A percentile compares a stretch with the other conserved stretches of the same genome.
Conservation (phyloP, 257 asterid genomes). For the Gentiana macrophylla region DNA sequence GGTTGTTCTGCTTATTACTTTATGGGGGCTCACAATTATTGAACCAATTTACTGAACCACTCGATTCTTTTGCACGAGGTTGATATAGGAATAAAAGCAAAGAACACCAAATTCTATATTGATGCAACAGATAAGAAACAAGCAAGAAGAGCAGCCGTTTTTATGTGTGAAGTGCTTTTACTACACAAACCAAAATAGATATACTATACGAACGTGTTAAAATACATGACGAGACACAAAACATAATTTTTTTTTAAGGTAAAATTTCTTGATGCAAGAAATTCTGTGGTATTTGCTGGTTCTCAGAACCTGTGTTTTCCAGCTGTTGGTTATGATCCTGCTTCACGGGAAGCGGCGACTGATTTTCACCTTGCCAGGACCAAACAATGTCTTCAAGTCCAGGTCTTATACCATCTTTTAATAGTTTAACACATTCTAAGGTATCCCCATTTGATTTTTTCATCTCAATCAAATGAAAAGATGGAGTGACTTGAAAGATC, state of each 20-base stretch:
- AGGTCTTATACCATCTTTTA: constrained; percentile 57
- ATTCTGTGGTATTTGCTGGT: constrained; percentile 12
- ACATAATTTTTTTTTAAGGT: constrained; percentile 21
- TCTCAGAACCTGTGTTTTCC: constrained; percentile 3
- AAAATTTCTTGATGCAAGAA: constrained; percentile 30
- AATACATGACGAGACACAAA: no score
- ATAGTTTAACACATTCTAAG: constrained; percentile 45
- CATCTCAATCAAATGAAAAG: constrained; percentile 66
- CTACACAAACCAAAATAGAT: neutral
- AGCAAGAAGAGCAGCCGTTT: neutral
- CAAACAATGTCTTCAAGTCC: constrained; percentile 77
- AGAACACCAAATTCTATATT: neutral
- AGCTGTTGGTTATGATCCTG: constrained; percentile 13
- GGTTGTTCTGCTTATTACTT: neutral
- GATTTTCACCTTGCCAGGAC: constrained; percentile 58
- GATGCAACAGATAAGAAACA: neutral
- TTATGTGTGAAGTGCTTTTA: neutral
- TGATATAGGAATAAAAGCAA: neutral
- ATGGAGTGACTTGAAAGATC: constrained; percentile 60
- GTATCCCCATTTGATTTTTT: constrained; percentile 74
- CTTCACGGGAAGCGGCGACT: constrained; percentile 10
- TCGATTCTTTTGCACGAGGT: neutral
- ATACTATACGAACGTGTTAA: no score
- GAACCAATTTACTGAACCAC: neutral
- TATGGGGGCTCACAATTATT: neutral